phyloP scores from a whole-genome alignment of 1,284 basidiomycete species.

The Irpex lacteus region DNA sequence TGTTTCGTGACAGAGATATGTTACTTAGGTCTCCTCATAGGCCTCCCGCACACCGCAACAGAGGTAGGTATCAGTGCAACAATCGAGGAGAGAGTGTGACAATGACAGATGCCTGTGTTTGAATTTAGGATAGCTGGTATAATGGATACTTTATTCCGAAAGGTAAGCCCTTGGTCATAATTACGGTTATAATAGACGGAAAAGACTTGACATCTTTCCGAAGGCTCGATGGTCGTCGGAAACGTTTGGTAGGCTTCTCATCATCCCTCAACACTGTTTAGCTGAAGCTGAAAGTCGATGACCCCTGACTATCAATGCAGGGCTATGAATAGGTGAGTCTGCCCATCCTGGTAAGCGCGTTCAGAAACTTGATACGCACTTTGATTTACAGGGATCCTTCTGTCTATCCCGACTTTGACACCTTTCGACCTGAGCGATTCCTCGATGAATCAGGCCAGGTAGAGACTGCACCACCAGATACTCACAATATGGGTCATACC shows the following conservation, averaged over 20 bases:
- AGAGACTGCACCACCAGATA: background rate
- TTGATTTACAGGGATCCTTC: background rate
- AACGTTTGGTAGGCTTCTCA: background rate
- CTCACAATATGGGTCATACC: background rate
- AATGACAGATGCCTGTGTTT: too few relatives aligned
- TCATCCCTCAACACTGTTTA: background rate
- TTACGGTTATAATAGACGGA: too few relatives aligned
- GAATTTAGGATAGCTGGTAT: background rate
- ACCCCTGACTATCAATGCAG: background rate
- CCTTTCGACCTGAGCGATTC: background rate
- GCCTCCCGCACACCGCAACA: background rate
- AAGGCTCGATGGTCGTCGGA: background rate
- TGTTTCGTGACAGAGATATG: too few relatives aligned
- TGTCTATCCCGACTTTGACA: background rate
- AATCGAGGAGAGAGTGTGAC: too few relatives aligned
- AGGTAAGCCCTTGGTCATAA: background rate
- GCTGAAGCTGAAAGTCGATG: background rate
- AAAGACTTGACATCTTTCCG: too few relatives aligned
- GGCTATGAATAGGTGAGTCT: background rate
- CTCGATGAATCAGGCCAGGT: background rate
- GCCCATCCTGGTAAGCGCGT: too few relatives aligned
- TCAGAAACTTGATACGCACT: background rate
- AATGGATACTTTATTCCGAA: conserved; percentile 1
- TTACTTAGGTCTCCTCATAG: background rate
- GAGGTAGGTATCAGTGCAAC: background rate